phyloP scores from a whole-genome alignment of 2,329 filamentous ascomycete species.

The Graphilbum ipis-grandicollis region DNA sequence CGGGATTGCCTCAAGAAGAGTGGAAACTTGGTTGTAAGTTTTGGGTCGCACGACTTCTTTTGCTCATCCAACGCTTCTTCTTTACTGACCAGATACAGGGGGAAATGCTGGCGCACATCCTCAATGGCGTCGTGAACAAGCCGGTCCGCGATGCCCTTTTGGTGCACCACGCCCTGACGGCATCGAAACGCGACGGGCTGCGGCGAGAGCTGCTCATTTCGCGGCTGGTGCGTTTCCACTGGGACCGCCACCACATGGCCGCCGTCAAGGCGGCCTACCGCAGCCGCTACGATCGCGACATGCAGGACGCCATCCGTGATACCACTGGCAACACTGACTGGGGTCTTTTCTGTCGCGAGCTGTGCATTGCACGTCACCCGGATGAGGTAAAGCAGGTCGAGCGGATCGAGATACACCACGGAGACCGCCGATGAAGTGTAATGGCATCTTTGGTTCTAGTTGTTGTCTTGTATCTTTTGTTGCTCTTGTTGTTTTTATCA shows the following conservation, averaged over 20 bases:
- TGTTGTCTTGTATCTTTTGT: too few relatives aligned
- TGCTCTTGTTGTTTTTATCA: too few relatives aligned
- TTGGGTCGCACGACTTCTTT: neutral
- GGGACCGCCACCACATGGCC: constrained; percentile 72
- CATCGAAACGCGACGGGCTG: constrained; percentile 51
- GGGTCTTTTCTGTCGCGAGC: constrained; percentile 55
- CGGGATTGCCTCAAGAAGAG: constrained; percentile 76
- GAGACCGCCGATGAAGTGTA: too few relatives aligned
- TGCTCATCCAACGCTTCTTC: neutral
- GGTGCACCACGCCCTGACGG: constrained; percentile 73
- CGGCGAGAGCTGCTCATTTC: constrained; percentile 78
- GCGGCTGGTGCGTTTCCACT: constrained; percentile 75
- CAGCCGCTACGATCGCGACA: constrained; percentile 54
- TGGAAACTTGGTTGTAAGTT: constrained; percentile 75
- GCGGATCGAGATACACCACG: constrained; percentile 16
- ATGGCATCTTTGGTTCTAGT: too few relatives aligned
- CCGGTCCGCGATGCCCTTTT: constrained; percentile 85
- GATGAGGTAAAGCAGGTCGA: constrained; percentile 39
- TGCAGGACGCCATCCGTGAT: constrained; percentile 64
- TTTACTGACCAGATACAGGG: constrained; percentile 36
- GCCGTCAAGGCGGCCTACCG: constrained; percentile 66
- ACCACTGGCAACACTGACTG: constrained; percentile 56
- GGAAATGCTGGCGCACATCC: constrained; percentile 82
- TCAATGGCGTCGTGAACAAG: constrained; percentile 92
- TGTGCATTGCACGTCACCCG: constrained; percentile 46